Percentiles rank a stretch among this genome's conserved stretches.
Evolutionary conservation across 331 rosid genomes (phyloP).

Genomic region (Quercus tomentella): DNA sequence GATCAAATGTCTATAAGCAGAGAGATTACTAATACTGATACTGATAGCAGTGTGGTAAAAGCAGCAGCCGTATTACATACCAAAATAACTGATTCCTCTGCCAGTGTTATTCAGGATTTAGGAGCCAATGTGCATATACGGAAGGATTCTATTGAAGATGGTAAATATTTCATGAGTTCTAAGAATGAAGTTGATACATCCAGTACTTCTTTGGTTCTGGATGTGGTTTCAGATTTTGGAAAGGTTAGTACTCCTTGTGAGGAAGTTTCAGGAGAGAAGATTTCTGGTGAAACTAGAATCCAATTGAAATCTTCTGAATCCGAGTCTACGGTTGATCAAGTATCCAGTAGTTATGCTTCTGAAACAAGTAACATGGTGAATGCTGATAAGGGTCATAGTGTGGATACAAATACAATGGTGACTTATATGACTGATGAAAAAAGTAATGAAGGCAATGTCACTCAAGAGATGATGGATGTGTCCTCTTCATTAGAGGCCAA

Average conservation of each 20-base stretch:
- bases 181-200: not conserved
- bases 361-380: constrained; percentile 34
- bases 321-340: constrained; percentile 21
- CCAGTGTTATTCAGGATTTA: not conserved
- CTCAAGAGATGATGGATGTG: constrained; percentile 7
- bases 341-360: constrained; percentile 28
- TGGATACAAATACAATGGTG: constrained; percentile 19
- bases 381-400: constrained; percentile 21
- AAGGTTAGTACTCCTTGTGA: not conserved
- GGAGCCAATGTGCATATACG: not conserved
- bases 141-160: constrained; percentile 28
- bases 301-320: constrained; percentile 17
- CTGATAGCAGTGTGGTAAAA: not conserved
- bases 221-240: constrained; percentile 11
- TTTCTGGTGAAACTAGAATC: constrained; percentile 29
- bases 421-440: not conserved
- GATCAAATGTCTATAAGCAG: constrained; percentile 19
- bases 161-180: not conserved
- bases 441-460: constrained; percentile 13
- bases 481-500: constrained; percentile 16
- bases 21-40: constrained; percentile 12
- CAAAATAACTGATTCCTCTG: not conserved
- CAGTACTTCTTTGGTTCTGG: not conserved
- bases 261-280: constrained; percentile 23
- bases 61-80: not conserved